A percentile compares a stretch with the other conserved stretches of the same genome.
Evolutionary conservation across 805 yeast species (phyloP).

Genomic region (Millerago galiae): DNA sequence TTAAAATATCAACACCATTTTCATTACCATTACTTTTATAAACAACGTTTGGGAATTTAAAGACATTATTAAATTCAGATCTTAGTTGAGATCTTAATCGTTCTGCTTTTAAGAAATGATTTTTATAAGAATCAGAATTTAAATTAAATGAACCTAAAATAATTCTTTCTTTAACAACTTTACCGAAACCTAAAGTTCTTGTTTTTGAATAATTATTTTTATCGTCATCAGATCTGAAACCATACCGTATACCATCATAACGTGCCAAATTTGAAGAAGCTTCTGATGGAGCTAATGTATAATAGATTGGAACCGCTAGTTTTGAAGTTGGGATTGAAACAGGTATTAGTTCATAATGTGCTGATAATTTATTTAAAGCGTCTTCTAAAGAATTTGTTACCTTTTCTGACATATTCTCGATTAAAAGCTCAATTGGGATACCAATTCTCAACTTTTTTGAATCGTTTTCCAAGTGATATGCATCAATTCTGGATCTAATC

Average conservation of each 20-base stretch:
- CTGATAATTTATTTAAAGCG: constrained; percentile 37
- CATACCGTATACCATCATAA: constrained; percentile 87
- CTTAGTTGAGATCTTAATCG: constrained; percentile 53
- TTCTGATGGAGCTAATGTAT: constrained; percentile 85
- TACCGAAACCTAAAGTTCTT: constrained; percentile 64
- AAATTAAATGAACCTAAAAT: constrained; percentile 81
- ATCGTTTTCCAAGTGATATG: background rate
- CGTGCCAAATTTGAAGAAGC: constrained; percentile 89
- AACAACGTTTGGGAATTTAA: constrained; percentile 43
- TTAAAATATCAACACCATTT: constrained; percentile 55
- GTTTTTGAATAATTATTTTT: constrained; percentile 47
- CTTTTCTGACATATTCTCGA: constrained; percentile 44
- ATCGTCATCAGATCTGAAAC: constrained; percentile 41
- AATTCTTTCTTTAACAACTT: constrained; percentile 78
- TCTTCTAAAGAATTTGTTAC: constrained; percentile 43
- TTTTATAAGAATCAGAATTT: constrained; percentile 61
- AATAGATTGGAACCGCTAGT: constrained; percentile 71
- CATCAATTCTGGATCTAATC: constrained; percentile 24
- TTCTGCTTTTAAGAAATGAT: constrained; percentile 75
- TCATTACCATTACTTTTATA: constrained; percentile 16
- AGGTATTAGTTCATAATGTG: constrained; percentile 41
- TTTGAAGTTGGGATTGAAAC: constrained; percentile 69
- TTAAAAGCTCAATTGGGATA: constrained; percentile 59
- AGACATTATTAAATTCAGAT: constrained; percentile 59
- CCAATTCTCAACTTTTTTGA: constrained; percentile 49